Conservation (phyloP, 176 grass and related monocot species). For the Eleusine indica region DNA sequence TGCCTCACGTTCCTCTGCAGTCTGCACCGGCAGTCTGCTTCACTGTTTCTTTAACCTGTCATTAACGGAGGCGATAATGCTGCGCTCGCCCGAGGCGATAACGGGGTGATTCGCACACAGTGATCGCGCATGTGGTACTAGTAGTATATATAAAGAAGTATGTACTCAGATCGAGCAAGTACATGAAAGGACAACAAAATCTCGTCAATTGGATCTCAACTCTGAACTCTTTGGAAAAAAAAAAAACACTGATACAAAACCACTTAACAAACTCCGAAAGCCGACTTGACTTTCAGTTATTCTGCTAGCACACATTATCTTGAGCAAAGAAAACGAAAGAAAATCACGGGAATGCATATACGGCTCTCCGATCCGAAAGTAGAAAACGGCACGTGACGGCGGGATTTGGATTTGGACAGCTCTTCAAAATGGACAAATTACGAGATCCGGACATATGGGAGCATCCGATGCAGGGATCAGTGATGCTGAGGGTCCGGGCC, state of each 20-base stretch:
- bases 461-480: slow-evolving; percentile 12
- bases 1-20: no score
- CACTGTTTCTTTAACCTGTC: no score
- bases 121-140: no score
- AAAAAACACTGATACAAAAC: background rate
- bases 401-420: background rate
- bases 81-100: no score
- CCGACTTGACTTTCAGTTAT: background rate
- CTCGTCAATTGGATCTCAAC: background rate
- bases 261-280: background rate
- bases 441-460: background rate
- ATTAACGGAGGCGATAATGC: no score
- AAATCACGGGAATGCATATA: background rate
- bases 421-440: background rate
- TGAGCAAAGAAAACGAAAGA: background rate
- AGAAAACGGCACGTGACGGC: background rate
- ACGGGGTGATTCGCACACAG: no score
- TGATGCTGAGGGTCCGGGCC: slow-evolving; percentile 53
- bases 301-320: background rate
- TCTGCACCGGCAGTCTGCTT: no score
- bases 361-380: background rate
- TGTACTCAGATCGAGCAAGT: background rate
- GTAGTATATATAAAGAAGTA: no score
- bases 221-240: background rate
- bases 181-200: background rate